Percentiles rank a stretch among this genome's conserved stretches.
phyloP scores from a whole-genome alignment of 495 filamentous ascomycete genomes.

The Xylaria curta region DNA sequence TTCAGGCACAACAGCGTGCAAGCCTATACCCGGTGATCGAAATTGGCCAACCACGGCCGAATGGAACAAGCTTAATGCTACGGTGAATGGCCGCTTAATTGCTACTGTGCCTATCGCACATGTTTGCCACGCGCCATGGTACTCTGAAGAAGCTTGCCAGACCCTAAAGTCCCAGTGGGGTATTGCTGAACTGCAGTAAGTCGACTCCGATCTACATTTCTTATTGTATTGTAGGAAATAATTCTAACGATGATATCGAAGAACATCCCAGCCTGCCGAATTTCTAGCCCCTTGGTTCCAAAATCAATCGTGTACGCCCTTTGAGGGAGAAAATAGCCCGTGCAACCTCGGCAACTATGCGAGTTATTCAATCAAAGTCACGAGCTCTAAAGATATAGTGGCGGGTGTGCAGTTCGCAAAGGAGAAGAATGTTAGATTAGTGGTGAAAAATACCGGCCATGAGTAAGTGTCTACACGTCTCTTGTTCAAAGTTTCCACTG shows the following conservation, averaged over 20 bases:
- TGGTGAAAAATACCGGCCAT: constrained; percentile 12
- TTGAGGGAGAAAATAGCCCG: background rate
- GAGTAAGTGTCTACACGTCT: background rate
- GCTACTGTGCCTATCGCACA: constrained; percentile 44
- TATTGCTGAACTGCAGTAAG: background rate
- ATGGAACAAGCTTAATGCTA: constrained; percentile 49
- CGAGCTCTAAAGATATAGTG: background rate
- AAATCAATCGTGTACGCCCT: constrained; percentile 1
- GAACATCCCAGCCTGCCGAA: constrained; percentile 20
- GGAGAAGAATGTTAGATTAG: constrained; percentile 20
- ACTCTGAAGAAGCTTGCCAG: constrained; percentile 33
- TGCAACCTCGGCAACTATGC: background rate
- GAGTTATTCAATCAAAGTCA: background rate
- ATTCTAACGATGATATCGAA: background rate
- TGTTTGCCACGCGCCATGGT: constrained; percentile 46
- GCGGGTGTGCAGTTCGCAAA: background rate
- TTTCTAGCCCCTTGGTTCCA: background rate
- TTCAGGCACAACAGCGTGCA: constrained; percentile 20
- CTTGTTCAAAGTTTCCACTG: background rate
- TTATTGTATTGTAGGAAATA: background rate
- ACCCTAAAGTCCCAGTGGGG: constrained; percentile 20
- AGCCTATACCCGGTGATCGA: constrained; percentile 31
- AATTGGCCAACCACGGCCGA: constrained; percentile 30
- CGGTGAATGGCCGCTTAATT: constrained; percentile 49
- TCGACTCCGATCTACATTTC: background rate